Percentiles rank a stretch among this genome's conserved stretches.
These are phyloP conservation scores for Cryptococcus jaspeensis DNA, from an alignment of 1,284 basidiomycete genomes.

Conservation along the genomic window DNA sequence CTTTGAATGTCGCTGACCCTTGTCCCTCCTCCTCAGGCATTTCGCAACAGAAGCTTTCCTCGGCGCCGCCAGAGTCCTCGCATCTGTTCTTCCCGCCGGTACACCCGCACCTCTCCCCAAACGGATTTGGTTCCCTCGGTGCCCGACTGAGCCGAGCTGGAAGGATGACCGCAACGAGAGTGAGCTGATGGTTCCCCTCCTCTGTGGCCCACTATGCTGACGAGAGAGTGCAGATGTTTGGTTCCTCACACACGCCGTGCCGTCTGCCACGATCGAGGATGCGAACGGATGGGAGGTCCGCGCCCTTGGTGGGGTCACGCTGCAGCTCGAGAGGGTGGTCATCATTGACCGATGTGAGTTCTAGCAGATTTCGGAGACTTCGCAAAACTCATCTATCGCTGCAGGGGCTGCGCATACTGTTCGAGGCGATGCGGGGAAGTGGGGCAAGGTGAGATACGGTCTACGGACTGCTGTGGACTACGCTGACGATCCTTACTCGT, in stretches of 20 bases:
- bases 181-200: constrained; percentile 13
- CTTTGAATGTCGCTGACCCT: background rate
- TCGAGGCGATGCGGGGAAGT: constrained; percentile 28
- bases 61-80: constrained; percentile 30
- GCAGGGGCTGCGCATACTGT: constrained; percentile 42
- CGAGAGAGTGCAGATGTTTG: constrained; percentile 33
- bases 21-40: constrained; percentile 21
- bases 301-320: constrained; percentile 24
- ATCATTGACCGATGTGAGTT: constrained; percentile 47
- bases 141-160: constrained; percentile 30
- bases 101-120: constrained; percentile 18
- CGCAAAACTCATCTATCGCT: background rate
- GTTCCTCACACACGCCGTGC: constrained; percentile 37
- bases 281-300: constrained; percentile 32
- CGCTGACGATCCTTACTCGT: background rate
- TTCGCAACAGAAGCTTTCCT: constrained; percentile 38
- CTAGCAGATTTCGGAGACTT: background rate
- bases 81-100: constrained; percentile 15
- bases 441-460: constrained; percentile 38
- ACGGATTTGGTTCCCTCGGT: constrained; percentile 40
- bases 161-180: constrained; percentile 36
- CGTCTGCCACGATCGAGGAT: constrained; percentile 39
- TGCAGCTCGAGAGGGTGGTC: constrained; percentile 44
- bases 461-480: background rate
- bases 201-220: constrained; percentile 3